A percentile compares a stretch with the other conserved stretches of the same genome.
Evolutionary conservation across 805 yeast genomes (phyloP).

Genomic region (Lachancea meyersii): DNA sequence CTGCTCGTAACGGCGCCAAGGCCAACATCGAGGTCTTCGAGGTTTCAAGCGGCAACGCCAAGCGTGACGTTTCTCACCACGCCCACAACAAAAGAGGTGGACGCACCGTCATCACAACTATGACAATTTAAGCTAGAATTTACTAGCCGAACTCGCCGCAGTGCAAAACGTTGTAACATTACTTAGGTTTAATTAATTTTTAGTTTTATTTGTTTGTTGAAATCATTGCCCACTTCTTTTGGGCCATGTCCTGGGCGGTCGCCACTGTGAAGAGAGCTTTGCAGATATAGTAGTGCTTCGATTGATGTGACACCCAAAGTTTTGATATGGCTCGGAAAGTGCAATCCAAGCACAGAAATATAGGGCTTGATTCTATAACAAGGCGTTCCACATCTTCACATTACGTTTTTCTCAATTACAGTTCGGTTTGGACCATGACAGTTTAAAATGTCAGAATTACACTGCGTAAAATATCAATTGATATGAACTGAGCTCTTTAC

Average conservation of each 20-base stretch:
- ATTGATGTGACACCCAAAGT: no score
- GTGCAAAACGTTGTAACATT: conserved; percentile 2
- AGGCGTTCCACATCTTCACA: no score
- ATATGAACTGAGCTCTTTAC: no score
- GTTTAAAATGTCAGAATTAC: no score
- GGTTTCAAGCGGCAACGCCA: conserved; percentile 8
- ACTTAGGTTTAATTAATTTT: neutral
- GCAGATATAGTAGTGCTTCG: no score
- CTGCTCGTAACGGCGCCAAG: conserved; percentile 55
- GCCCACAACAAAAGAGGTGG: conserved; percentile 2
- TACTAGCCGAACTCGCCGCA: no score
- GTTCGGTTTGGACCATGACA: no score
- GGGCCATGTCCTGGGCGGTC: neutral
- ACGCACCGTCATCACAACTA: conserved; percentile 8
- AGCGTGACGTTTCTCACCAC: conserved; percentile 11
- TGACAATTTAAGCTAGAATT: conserved; percentile 9
- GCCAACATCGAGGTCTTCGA: conserved; percentile 72
- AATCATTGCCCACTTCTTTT: neutral
- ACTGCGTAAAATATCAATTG: no score
- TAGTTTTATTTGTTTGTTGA: neutral
- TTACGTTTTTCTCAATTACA: no score
- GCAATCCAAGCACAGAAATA: no score
- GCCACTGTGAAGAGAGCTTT: neutral
- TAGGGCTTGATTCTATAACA: no score
- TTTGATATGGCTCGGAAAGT: no score